A percentile compares a stretch with the other conserved stretches of the same genome.
These are phyloP conservation scores for Cladorrhinum sp. DNA, from an alignment of 2,329 filamentous ascomycete species.

Conservation along the genomic window DNA sequence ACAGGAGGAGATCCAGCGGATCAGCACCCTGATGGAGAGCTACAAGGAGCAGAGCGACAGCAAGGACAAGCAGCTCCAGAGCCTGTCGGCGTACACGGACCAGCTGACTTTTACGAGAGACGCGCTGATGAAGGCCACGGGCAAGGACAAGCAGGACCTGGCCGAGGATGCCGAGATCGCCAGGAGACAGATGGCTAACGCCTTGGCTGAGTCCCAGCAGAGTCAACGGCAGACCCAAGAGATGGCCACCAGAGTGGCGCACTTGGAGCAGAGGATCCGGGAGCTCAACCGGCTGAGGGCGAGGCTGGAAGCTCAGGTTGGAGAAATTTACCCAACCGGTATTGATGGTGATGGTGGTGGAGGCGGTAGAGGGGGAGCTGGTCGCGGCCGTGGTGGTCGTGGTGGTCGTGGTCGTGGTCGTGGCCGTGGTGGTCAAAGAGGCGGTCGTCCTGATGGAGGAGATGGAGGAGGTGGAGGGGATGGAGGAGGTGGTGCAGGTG, in stretches of 20 bases:
- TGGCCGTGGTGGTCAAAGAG: no score
- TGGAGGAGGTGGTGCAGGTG: no score
- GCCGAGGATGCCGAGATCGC: conserved; percentile 9
- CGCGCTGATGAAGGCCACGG: neutral
- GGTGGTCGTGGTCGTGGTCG: no score
- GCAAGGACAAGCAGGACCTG: neutral
- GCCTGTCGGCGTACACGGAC: neutral
- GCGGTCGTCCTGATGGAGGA: no score
- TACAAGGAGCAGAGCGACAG: neutral
- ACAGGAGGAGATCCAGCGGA: neutral
- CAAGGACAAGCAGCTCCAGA: neutral
- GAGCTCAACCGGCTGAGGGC: neutral
- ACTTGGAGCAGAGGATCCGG: neutral
- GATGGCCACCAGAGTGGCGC: neutral
- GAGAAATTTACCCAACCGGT: neutral
- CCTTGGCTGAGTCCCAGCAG: neutral
- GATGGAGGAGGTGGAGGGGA: no score
- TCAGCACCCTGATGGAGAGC: neutral
- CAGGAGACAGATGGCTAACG: neutral
- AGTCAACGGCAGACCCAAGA: neutral
- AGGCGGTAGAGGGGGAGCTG: neutral
- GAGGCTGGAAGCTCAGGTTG: neutral
- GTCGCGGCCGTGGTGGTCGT: no score
- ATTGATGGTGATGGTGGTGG: neutral
- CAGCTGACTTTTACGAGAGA: neutral